These are phyloP conservation scores for Tolypocladium tropicale DNA, from an alignment of 2,329 filamentous ascomycete genomes.

Conservation along the genomic window DNA sequence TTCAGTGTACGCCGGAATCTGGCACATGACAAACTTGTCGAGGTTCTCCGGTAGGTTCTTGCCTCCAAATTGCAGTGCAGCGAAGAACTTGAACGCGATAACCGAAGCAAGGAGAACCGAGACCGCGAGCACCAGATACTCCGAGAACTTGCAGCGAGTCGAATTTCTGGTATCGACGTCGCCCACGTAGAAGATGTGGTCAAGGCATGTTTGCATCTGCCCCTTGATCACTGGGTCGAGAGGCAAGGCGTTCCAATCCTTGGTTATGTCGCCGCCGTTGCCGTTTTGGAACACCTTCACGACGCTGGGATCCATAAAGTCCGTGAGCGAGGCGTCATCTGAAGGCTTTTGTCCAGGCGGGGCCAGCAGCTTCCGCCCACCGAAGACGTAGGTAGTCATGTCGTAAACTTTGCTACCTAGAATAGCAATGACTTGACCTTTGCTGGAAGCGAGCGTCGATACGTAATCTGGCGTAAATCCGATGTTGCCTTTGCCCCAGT, in stretches of 20 bases:
- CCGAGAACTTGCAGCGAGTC: constrained; percentile 71
- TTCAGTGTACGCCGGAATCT: constrained; percentile 95
- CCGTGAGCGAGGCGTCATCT: constrained; percentile 38
- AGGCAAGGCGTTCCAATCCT: constrained; percentile 66
- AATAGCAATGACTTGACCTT: constrained; percentile 62
- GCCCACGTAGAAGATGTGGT: constrained; percentile 92
- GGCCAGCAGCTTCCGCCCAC: constrained; percentile 57
- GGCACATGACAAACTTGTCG: constrained; percentile 97
- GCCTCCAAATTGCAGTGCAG: constrained; percentile 83
- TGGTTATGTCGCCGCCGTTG: constrained; percentile 70
- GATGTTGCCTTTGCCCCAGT: constrained; percentile 78
- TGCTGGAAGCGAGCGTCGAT: constrained; percentile 47
- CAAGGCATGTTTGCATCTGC: constrained; percentile 72
- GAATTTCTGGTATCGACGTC: constrained; percentile 89
- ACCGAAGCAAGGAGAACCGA: constrained; percentile 71
- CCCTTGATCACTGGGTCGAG: constrained; percentile 45
- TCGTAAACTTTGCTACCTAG: constrained; percentile 79
- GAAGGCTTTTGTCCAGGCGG: constrained; percentile 40
- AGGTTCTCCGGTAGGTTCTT: constrained; percentile 92
- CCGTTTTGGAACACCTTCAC: constrained; percentile 66
- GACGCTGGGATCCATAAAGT: constrained; percentile 76
- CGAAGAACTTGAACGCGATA: constrained; percentile 93
- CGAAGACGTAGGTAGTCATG: constrained; percentile 69
- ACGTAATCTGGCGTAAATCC: constrained; percentile 77
- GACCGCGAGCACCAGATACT: constrained; percentile 80